Evolutionary conservation across 305 asterid genomes (phyloP), one percentile per base, ranked within the genome.

Genomic region (Fraxinus xanthoxyloides): DNA sequence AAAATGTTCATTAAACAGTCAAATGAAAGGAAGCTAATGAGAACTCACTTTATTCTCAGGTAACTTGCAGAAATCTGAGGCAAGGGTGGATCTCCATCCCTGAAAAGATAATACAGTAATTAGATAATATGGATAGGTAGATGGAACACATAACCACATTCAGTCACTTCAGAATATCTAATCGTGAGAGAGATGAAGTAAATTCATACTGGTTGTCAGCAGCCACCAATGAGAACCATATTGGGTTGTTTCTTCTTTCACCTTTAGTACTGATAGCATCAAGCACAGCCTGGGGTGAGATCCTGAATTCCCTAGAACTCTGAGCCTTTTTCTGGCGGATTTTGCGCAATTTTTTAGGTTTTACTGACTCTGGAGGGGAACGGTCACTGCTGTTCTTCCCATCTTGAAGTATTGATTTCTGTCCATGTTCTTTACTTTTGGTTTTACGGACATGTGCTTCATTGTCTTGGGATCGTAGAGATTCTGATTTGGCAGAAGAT

Each of bases 171-270:
- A n/a, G 65, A 54, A 38, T 17, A 48, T 21, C 24, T 17, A 51
- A 13, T 48, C 31, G 46, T 26, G 36, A 38, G 7, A 31, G 26
- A 7, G 73, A 72, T 46, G 74, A 78, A 40, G 35, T 83, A 73
- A 85, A 79, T 83, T 77, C 98, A 91, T 80, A 95, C 98, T 72
- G 87, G 78, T 93, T 93, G 31, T 89, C 88, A 2, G 89, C 86
- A 77, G 98, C 95, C 85, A 92, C 95, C 56, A 95, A 89, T 17
- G 98, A 93, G 87, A 95, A 91, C 98, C 98, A 95, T 78, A 95
- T 90, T 48, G 98, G 95, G 85, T 85, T 69, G 77, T 82, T 87
- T 87, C 90, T 92, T 83, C 86, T 86, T 65, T 91, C 95, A 43
- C 84, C 75, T 82, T 86, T 87, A 70, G 86, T 86, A 86, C 82